Conservation (phyloP, 495 filamentous ascomycete species). For the Tuber melanosporum region DNA sequence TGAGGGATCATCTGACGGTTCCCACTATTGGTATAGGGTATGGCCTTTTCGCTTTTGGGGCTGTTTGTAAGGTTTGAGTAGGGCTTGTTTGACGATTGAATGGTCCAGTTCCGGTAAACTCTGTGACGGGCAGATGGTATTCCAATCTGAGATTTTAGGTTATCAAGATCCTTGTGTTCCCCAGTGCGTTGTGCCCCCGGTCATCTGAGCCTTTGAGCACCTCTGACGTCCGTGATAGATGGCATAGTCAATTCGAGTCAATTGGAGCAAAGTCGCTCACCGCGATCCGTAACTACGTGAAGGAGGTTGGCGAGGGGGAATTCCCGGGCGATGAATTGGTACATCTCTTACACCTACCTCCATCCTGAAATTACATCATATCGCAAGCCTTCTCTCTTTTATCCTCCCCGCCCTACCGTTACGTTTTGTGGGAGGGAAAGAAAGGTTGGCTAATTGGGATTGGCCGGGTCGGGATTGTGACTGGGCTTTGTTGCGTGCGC, state of each 20-base stretch:
- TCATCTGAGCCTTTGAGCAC: neutral
- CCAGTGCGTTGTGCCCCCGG: conserved; percentile 6
- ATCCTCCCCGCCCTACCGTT: neutral
- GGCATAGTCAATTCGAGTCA: conserved; percentile 35
- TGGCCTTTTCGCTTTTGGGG: neutral
- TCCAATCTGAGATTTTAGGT: conserved; percentile 68
- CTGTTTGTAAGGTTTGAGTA: neutral
- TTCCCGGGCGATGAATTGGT: conserved; percentile 37
- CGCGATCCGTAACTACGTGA: conserved; percentile 36
- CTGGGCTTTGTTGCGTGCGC: neutral
- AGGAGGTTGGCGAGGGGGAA: conserved; percentile 29
- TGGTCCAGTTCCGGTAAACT: conserved; percentile 53
- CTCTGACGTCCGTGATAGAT: conserved; percentile 2
- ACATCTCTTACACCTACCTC: conserved; percentile 37
- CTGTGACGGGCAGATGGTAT: conserved; percentile 65
- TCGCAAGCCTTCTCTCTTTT: neutral
- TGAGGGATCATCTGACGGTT: conserved; percentile 74
- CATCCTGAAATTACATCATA: conserved; percentile 9
- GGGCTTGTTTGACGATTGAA: neutral
- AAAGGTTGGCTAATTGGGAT: conserved; percentile 5
- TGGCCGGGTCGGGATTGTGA: neutral
- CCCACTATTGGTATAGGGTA: conserved; percentile 92
- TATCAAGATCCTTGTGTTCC: conserved; percentile 44
- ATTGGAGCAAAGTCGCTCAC: conserved; percentile 34
- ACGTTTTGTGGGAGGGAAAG: conserved; percentile 4